Evolutionary conservation across 352 stramenopile genomes (phyloP), one percentile per base, ranked within the genome.

Genomic region (Globisporangium cylindrosporum): DNA sequence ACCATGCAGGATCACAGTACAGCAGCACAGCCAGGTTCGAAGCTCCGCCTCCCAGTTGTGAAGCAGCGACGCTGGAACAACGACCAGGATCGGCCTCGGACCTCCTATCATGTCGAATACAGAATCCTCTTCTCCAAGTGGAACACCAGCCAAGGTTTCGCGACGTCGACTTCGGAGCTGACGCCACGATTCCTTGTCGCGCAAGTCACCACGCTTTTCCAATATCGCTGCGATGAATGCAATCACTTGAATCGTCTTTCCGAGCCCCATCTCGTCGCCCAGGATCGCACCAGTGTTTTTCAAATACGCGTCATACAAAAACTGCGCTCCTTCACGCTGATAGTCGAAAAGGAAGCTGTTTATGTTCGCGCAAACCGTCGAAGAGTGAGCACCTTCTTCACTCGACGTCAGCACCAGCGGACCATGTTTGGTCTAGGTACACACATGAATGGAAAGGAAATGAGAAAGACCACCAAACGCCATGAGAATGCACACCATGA

Each of bases 1-100:
- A 3, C 86, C 86, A 32, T 86, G 76, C 9, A 94, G 67, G 55
- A 92, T 85, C 1, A 89, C 76, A 7, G 83, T 86, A 10, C 64
- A 77, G 34, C 82, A 90, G 24, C 81, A 88, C 71, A 94, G 83
- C 97, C 88, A 99, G n/a, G 93, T 77, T 67, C 98, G 98, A 36
- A 99, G 89, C 75, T 99, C 98, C 20, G 93, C 92, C 70, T 99
- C 97, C 97, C 98, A 99, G 71, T 99, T 99, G 56, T 99, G 89
- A 18, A 99, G 88, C 67, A 98, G 94, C 14, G 91, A 98, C 38
- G 97, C 99, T 27, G 98, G 98, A 7, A 99, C 97, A 43, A 99
- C 89, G 60, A 99, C 96, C 36, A 99, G 82, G 73, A 99, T 97
- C 48, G 98, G 98, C 10, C 70, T 68, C n/a, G 75, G 61, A 18